A percentile compares a stretch with the other conserved stretches of the same genome.
Conservation (phyloP, 2,329 filamentous ascomycete genomes). For the Gremmenia infestans region DNA sequence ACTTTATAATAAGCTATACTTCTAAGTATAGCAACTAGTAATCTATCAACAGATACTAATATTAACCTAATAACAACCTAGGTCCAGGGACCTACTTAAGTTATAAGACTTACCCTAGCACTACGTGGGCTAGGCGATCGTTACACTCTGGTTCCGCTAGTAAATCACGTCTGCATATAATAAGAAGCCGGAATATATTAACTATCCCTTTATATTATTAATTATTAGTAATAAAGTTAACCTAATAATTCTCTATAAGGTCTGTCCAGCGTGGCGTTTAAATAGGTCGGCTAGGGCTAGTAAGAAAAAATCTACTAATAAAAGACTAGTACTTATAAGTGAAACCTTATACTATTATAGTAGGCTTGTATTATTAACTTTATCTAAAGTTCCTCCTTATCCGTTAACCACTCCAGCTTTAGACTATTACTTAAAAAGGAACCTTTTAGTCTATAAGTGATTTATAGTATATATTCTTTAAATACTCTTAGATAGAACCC, state of each 20-base stretch:
- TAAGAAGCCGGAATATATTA: no score
- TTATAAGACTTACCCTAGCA: no score
- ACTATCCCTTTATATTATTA: no score
- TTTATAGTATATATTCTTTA: slow-evolving; percentile 7
- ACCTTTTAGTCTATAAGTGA: slow-evolving; percentile 7
- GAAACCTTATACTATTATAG: slow-evolving; percentile 9
- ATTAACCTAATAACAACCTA: no score
- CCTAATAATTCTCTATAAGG: slow-evolving; percentile 3
- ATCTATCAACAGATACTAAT: no score
- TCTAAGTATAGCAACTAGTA: no score
- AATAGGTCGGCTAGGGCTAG: slow-evolving; percentile 7
- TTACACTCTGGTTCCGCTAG: no score
- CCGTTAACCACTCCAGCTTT: slow-evolving; percentile 7
- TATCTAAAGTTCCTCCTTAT: slow-evolving; percentile 11
- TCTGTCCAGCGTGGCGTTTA: slow-evolving; percentile 7
- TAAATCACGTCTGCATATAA: no score
- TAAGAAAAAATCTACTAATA: slow-evolving; percentile 6
- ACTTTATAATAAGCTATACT: no score
- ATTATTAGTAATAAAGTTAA: slow-evolving; percentile 9
- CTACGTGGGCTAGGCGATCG: no score
- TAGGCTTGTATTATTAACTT: slow-evolving; percentile 12
- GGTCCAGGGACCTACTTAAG: no score
- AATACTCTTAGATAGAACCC: slow-evolving; percentile 7
- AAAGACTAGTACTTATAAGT: slow-evolving; percentile 11
- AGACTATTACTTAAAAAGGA: slow-evolving; percentile 7